These are phyloP conservation scores for Cordyceps cicadae DNA, from an alignment of 2,329 filamentous ascomycete species.

Conservation along the genomic window DNA sequence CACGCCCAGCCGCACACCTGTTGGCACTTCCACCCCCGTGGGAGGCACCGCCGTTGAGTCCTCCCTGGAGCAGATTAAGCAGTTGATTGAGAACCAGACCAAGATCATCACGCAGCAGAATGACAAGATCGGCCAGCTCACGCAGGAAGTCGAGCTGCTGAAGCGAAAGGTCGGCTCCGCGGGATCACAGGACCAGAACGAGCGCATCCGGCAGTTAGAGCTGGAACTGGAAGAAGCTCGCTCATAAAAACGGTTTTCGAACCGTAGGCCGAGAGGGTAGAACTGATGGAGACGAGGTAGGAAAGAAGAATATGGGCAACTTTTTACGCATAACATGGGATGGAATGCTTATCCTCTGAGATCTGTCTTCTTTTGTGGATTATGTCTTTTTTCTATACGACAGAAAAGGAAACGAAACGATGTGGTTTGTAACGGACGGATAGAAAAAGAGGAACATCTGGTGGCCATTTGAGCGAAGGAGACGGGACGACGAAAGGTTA, in stretches of 20 bases:
- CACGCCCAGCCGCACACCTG: slow-evolving; percentile 26
- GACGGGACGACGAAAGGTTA: neutral
- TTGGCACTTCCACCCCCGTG: slow-evolving; percentile 20
- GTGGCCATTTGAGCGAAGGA: neutral
- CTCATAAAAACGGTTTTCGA: slow-evolving; percentile 32
- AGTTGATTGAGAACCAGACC: slow-evolving; percentile 67
- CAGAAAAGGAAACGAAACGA: neutral
- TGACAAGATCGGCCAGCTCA: slow-evolving; percentile 62
- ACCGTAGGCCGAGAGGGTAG: neutral
- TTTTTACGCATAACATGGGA: neutral
- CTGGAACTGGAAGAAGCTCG: slow-evolving; percentile 57
- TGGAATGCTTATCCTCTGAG: neutral
- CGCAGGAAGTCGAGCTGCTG: slow-evolving; percentile 67
- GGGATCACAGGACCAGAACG: slow-evolving; percentile 52
- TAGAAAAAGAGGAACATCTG: neutral
- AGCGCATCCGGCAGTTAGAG: slow-evolving; percentile 59
- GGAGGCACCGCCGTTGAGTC: slow-evolving; percentile 43
- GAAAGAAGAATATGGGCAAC: neutral
- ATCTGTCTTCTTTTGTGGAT: neutral
- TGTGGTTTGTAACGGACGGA: neutral
- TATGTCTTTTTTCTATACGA: slow-evolving; percentile 3
- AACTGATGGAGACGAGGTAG: too few species aligned
- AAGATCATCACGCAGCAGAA: slow-evolving; percentile 70
- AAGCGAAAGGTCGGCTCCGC: slow-evolving; percentile 63
- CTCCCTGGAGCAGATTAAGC: slow-evolving; percentile 68